Conservation (phyloP, 805 yeast species). For the Wickerhamiella qilinensis region DNA sequence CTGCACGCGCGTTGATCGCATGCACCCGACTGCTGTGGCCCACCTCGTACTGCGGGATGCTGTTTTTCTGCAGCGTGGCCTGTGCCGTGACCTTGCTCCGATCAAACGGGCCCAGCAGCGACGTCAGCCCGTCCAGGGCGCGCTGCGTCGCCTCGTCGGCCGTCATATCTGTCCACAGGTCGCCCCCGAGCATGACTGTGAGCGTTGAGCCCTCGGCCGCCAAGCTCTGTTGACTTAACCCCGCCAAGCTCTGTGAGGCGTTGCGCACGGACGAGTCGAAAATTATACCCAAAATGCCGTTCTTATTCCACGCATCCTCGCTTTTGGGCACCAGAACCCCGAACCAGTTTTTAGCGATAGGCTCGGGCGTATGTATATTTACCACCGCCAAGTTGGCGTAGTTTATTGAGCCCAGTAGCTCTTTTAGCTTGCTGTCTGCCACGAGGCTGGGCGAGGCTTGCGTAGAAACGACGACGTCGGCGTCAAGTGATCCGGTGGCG, state of each 20-base stretch:
- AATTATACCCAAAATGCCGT: conserved; percentile 64
- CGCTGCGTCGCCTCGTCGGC: conserved; percentile 15
- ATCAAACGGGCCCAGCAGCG: conserved; percentile 23
- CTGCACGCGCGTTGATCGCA: conserved; percentile 22
- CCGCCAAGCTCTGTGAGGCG: conserved; percentile 25
- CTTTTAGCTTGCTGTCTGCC: conserved; percentile 2
- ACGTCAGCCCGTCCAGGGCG: conserved; percentile 26
- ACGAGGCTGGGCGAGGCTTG: conserved; percentile 9
- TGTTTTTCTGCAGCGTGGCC: conserved; percentile 31
- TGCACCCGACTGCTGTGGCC: conserved; percentile 40
- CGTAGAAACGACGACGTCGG: conserved; percentile 12
- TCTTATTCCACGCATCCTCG: conserved; percentile 30
- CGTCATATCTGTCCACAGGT: conserved; percentile 28
- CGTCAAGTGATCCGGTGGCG: neutral
- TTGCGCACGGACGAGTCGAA: conserved; percentile 77
- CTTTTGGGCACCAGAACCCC: conserved; percentile 71
- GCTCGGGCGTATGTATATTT: conserved; percentile 43
- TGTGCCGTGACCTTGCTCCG: conserved; percentile 19
- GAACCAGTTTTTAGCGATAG: conserved; percentile 43
- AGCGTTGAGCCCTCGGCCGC: conserved; percentile 39
- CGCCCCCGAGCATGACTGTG: conserved; percentile 89
- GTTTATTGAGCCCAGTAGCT: conserved; percentile 24
- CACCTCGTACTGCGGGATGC: conserved; percentile 68
- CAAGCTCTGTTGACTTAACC: conserved; percentile 1
- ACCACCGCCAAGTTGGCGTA: conserved; percentile 46